phyloP scores from a whole-genome alignment of 1,284 basidiomycete species.

The Ceratobasidium papillatum region DNA sequence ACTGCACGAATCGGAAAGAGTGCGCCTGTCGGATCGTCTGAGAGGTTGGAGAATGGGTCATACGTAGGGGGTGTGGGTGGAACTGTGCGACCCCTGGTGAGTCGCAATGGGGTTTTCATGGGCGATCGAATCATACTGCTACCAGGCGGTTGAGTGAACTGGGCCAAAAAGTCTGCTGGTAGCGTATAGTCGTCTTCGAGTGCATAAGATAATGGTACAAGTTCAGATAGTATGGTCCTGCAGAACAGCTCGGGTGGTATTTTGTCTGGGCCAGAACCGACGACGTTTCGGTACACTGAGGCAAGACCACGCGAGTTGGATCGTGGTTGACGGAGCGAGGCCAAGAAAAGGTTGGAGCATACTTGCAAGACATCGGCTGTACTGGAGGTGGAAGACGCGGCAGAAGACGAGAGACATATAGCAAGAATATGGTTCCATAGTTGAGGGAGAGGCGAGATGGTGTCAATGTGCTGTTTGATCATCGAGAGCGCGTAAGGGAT shows the following conservation, averaged over 20 bases:
- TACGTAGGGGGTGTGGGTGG: conserved; percentile 31
- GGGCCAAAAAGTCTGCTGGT: neutral
- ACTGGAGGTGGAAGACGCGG: conserved; percentile 12
- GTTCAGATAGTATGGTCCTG: neutral
- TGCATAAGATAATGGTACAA: neutral
- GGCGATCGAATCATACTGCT: neutral
- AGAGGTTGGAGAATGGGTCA: conserved; percentile 28
- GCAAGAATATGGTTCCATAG: conserved; percentile 37
- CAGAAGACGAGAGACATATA: conserved; percentile 30
- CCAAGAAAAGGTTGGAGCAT: conserved; percentile 27
- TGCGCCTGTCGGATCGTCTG: conserved; percentile 11
- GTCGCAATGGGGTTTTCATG: conserved; percentile 5
- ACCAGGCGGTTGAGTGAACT: neutral
- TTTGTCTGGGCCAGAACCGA: neutral
- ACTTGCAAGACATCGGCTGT: conserved; percentile 15
- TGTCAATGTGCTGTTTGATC: conserved; percentile 36
- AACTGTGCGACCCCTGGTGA: neutral
- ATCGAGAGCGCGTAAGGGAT: conserved; percentile 33
- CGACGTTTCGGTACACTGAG: conserved; percentile 13
- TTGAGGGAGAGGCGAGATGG: conserved; percentile 27
- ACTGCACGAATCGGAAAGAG: conserved; percentile 34
- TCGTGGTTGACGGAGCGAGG: conserved; percentile 21
- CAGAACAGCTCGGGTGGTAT: conserved; percentile 16
- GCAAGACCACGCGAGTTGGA: conserved; percentile 32
- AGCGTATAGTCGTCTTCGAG: conserved; percentile 20